Base-by-base conservation (phyloP, 805 yeast species). In the Debaryomyces castellii region DNA sequence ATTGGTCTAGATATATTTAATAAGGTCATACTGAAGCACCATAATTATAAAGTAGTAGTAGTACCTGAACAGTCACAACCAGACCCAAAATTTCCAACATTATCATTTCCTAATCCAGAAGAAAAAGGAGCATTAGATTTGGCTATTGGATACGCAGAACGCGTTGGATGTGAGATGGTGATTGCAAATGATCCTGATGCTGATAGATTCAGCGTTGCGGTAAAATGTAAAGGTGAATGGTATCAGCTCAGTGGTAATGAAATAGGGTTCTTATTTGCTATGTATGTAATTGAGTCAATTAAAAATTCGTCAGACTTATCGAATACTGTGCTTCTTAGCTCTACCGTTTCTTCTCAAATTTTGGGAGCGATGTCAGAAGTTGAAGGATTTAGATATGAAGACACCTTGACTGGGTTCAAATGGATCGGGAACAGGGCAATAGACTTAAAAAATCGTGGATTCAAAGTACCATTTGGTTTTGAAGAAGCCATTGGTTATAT, bases 121-220 rank as follows among this genome's bases (percentile, higher is more conserved):
- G 99, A 92, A 58, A 80, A 82, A 51, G 97, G 97, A 2, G 98
- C 98, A 0, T 71, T 94, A 45, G 85, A 82, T 52, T 59, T 85
- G 43, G 92, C 96, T 0, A 83, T 83, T 16, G 42, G 59, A 8
- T 61, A 66, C 2, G 97, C 96, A 0, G 82, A 87, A 34, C 43
- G 51, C 1, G 60, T 66, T 2, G 73, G 73, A 0, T 63, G 77
- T 20, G 60, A 67, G 2, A 60, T 89, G 24, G 92, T 92, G 1
- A 56, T 92, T 2, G 96, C 97, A 1, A 92, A 86, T 63, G 99
- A 92, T 59, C 99, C 99, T 0, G 99, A 92, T 65, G 99, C 98
- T 0, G 99, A 92, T 63, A 73, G 99, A 48, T 92, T 92, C 59
- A 84, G 94, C 6, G 86, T 80, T 8, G 96, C 96, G 0, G 77